Conservation (phyloP, 2,329 filamentous ascomycete species). For the Colletotrichum costaricense region DNA sequence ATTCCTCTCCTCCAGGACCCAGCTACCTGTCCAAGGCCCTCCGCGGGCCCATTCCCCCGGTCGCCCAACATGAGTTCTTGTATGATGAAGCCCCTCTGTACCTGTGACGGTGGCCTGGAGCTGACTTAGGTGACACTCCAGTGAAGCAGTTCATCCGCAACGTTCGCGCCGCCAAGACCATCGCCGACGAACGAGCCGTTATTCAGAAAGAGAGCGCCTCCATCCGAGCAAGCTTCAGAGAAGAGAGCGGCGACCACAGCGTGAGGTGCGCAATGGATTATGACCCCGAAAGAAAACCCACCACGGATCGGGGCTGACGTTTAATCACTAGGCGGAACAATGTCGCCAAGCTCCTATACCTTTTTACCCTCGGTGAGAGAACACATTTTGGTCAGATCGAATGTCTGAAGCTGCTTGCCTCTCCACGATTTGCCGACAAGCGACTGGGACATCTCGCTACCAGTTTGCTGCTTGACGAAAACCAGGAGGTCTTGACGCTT, state of each 20-base stretch:
- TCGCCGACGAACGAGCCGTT: conserved; percentile 97
- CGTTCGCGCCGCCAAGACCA: conserved; percentile 97
- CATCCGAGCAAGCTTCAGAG: conserved; percentile 96
- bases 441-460: conserved; percentile 94
- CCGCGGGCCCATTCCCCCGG: conserved; percentile 23
- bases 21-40: conserved; percentile 31
- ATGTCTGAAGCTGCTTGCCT: conserved; percentile 96
- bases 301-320: conserved; percentile 21
- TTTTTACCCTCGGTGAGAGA: conserved; percentile 96
- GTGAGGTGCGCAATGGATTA: conserved; percentile 74
- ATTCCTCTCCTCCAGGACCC: not conserved
- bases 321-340: conserved; percentile 83
- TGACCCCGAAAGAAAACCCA: conserved; percentile 20
- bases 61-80: conserved; percentile 53
- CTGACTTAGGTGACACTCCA: conserved; percentile 50
- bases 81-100: conserved; percentile 38
- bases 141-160: conserved; percentile 99
- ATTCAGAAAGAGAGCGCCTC: conserved; percentile 99
- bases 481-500: conserved; percentile 95
- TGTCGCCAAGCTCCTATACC: conserved; percentile 96
- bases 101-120: conserved; percentile 1
- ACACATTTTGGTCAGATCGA: conserved; percentile 99
- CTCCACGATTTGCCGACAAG: conserved; percentile 97
- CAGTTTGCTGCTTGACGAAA: conserved; percentile 95
- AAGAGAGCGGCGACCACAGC: conserved; percentile 93